Percentiles rank a stretch among this genome's conserved stretches.
These are phyloP conservation scores for Aspergillus sergii DNA, from an alignment of 2,329 filamentous ascomycete species.

Conservation along the genomic window DNA sequence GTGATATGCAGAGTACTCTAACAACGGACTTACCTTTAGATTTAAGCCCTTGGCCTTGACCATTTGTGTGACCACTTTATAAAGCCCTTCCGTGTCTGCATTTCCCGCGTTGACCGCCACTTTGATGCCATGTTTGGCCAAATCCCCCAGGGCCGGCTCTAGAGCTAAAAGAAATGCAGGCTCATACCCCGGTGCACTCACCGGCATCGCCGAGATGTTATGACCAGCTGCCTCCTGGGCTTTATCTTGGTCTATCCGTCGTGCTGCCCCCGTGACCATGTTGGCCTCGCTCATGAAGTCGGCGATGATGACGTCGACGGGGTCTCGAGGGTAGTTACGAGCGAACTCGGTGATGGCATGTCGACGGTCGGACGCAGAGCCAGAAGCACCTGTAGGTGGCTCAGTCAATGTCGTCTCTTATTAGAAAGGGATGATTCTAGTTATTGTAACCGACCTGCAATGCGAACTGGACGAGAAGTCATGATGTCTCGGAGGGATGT, in stretches of 20 bases:
- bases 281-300: slow-evolving; percentile 56
- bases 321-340: slow-evolving; percentile 44
- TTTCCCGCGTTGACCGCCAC: slow-evolving; percentile 50
- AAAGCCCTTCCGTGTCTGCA: slow-evolving; percentile 44
- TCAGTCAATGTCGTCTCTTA: background rate
- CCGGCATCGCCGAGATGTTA: background rate
- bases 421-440: background rate
- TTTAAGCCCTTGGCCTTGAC: slow-evolving; percentile 42
- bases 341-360: slow-evolving; percentile 50
- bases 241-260: slow-evolving; percentile 42
- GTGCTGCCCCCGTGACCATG: slow-evolving; percentile 46
- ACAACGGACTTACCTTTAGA: slow-evolving; percentile 34
- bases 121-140: slow-evolving; percentile 46
- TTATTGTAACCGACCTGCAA: slow-evolving; percentile 26
- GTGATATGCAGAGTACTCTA: background rate
- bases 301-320: slow-evolving; percentile 50
- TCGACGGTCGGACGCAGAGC: slow-evolving; percentile 49
- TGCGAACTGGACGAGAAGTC: slow-evolving; percentile 29
- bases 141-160: slow-evolving; percentile 42
- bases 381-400: slow-evolving; percentile 42
- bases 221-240: slow-evolving; percentile 4
- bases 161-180: slow-evolving; percentile 55
- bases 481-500: slow-evolving; percentile 10
- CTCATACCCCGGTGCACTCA: slow-evolving; percentile 50
- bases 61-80: slow-evolving; percentile 41